Evolutionary conservation across 1,284 basidiomycete genomes (phyloP), one percentile per base, ranked within the genome.

Genomic region (Cryptococcus depauperatus): DNA sequence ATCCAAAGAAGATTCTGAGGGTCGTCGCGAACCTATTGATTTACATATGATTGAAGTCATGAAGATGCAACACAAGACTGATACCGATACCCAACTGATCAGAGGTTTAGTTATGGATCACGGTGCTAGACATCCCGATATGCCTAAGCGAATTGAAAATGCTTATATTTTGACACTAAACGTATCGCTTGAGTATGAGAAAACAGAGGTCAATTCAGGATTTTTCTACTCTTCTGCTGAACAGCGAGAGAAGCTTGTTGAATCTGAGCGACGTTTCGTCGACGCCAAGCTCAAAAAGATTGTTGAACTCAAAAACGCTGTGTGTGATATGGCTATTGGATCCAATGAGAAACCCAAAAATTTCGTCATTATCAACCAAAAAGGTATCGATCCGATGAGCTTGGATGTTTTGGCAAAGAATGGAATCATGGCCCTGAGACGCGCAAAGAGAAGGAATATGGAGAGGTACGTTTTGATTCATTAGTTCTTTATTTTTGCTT

Each of bases 41-140:
- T 75, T 99, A 53, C 93, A 98, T 75, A 99, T 99, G 95, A 78
- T 99, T 46, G 95, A 99, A 73, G 84, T 98, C 60, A 98, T 98
- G 93, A 98, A 98, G 77, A 99, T 99, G 95, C 93, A 97, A 72
- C 95, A 99, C 75, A 84, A 91, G 64, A 92, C 85, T 43, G 91
- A 95, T 49, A 91, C 89, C 35, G 95, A 99, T 73, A 98, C 95
- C n/a, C 86, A 95, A 69, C 81, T 99, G 41, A 77, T 99, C 59
- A 84, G 87, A 58, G 95, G 95, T 43, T 77, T 98, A 47, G 95
- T 99, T 38, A 77, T 99, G 61, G 77, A 79, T 58, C 69, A 99
- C 68, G 95, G 95, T 56, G 91, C 89, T 39, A 77, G 95, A 56
- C 95, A 99, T 74, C 92, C 93, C 4, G 95, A 98, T 72, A 98